phyloP scores from a whole-genome alignment of 2,329 filamentous ascomycete species.

The Epichloe coenophiala region DNA sequence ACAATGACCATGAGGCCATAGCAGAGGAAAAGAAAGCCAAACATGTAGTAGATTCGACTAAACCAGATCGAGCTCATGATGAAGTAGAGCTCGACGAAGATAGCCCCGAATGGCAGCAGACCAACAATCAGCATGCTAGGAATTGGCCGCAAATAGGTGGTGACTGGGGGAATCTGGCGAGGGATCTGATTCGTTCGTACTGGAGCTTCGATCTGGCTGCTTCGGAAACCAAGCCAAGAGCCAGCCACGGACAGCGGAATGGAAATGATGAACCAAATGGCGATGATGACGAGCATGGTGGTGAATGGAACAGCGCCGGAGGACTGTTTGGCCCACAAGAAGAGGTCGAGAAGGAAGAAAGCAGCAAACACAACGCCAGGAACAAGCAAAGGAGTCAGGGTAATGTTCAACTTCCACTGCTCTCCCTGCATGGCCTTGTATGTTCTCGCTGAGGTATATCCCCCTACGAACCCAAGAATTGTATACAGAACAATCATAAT shows the following conservation, averaged over 20 bases:
- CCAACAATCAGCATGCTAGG: slow-evolving; percentile 89
- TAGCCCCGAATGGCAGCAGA: slow-evolving; percentile 85
- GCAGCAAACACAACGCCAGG: slow-evolving; percentile 73
- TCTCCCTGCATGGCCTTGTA: slow-evolving; percentile 94
- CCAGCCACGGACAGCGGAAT: slow-evolving; percentile 81
- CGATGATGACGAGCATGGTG: slow-evolving; percentile 87
- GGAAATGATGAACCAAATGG: slow-evolving; percentile 95
- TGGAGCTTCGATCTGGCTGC: slow-evolving; percentile 56
- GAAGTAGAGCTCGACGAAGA: slow-evolving; percentile 97
- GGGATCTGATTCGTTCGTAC: slow-evolving; percentile 97
- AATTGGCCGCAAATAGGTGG: slow-evolving; percentile 70
- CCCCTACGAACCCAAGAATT: slow-evolving; percentile 85
- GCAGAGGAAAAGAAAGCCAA: slow-evolving; percentile 95
- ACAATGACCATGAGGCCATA: slow-evolving; percentile 97
- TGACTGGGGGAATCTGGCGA: slow-evolving; percentile 83
- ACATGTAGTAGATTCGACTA: slow-evolving; percentile 99
- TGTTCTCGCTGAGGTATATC: slow-evolving; percentile 76
- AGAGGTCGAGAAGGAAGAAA: slow-evolving; percentile 92
- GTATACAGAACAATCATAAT: slow-evolving; percentile 92
- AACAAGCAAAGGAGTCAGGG: slow-evolving; percentile 71
- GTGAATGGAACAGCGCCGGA: slow-evolving; percentile 91
- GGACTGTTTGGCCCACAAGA: slow-evolving; percentile 86
- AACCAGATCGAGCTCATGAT: slow-evolving; percentile 99
- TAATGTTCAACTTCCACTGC: slow-evolving; percentile 87
- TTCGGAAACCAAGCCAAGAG: slow-evolving; percentile 86